Conservation (phyloP, 768 basidiomycete genomes). For the Boletus sensibilis region DNA sequence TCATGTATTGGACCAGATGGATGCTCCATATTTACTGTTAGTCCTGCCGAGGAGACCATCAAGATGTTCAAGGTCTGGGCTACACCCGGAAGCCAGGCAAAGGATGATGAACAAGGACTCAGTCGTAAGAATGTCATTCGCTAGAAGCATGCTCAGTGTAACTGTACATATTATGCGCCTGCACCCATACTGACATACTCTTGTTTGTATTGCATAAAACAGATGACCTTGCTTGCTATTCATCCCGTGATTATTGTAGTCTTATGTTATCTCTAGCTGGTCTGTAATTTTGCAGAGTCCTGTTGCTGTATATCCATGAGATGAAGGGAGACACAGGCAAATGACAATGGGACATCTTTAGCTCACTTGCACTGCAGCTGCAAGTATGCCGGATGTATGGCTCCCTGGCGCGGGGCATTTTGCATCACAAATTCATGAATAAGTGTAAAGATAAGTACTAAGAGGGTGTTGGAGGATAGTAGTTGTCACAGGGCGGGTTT, state of each 20-base stretch:
- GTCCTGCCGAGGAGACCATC: constrained; percentile 63
- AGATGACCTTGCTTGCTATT: constrained; percentile 2
- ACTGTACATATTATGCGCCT: neutral
- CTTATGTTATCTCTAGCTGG: constrained; percentile 5
- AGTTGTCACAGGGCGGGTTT: too few relatives aligned
- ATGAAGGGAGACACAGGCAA: too few relatives aligned
- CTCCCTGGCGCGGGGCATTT: too few relatives aligned
- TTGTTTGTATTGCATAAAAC: constrained; percentile 8
- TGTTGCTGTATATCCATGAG: neutral
- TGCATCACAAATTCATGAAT: too few relatives aligned
- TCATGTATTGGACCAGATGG: constrained; percentile 65
- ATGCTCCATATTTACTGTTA: constrained; percentile 61
- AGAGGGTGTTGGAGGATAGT: too few relatives aligned
- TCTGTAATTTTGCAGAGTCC: neutral
- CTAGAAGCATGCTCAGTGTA: constrained; percentile 9
- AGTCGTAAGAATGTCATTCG: constrained; percentile 27
- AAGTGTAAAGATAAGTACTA: too few relatives aligned
- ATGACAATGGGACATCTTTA: too few relatives aligned
- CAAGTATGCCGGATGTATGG: too few relatives aligned
- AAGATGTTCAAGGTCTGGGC: constrained; percentile 75
- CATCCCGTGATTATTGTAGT: constrained; percentile 11
- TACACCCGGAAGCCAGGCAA: constrained; percentile 18
- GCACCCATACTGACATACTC: constrained; percentile 10
- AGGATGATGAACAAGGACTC: constrained; percentile 21
- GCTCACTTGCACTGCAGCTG: too few relatives aligned